Conservation (phyloP, 257 asterid species). For the Salvia miltiorrhiza region DNA sequence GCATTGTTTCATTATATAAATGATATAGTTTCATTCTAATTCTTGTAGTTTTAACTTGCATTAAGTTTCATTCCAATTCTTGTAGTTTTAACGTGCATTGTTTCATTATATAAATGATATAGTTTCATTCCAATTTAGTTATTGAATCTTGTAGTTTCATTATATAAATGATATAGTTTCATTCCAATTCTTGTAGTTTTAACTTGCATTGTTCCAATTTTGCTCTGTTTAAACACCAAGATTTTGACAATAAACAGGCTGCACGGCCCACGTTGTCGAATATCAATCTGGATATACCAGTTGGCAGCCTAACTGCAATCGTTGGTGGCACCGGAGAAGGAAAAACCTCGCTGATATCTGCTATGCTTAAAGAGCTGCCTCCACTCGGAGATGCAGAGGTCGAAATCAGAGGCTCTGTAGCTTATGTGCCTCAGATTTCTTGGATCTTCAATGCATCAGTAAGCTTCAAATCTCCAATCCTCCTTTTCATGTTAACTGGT, state of each 20-base stretch:
- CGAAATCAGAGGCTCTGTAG: slow-evolving; percentile 72
- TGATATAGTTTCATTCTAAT: no score
- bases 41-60: no score
- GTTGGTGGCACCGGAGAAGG: slow-evolving; percentile 99
- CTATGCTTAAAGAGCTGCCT: slow-evolving; percentile 90
- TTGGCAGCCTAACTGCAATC: slow-evolving; percentile 79
- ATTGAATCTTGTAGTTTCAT: no score
- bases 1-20: no score
- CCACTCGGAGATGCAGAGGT: slow-evolving; percentile 64
- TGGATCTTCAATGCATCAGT: slow-evolving; percentile 96
- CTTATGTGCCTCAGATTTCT: slow-evolving; percentile 90
- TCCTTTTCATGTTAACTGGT: background rate
- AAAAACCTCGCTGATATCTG: slow-evolving; percentile 81
- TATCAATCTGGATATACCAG: slow-evolving; percentile 69
- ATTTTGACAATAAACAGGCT: slow-evolving; percentile 44
- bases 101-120: no score
- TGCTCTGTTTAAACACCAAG: slow-evolving; percentile 10
- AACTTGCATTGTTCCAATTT: no score
- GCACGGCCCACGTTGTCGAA: slow-evolving; percentile 66
- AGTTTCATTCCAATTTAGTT: no score
- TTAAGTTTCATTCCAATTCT: no score
- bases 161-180: no score
- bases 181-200: no score
- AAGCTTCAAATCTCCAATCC: slow-evolving; percentile 33
- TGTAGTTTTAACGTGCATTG: no score